These are phyloP conservation scores for Boletus patriciae DNA, from an alignment of 768 basidiomycete genomes.

Conservation along the genomic window DNA sequence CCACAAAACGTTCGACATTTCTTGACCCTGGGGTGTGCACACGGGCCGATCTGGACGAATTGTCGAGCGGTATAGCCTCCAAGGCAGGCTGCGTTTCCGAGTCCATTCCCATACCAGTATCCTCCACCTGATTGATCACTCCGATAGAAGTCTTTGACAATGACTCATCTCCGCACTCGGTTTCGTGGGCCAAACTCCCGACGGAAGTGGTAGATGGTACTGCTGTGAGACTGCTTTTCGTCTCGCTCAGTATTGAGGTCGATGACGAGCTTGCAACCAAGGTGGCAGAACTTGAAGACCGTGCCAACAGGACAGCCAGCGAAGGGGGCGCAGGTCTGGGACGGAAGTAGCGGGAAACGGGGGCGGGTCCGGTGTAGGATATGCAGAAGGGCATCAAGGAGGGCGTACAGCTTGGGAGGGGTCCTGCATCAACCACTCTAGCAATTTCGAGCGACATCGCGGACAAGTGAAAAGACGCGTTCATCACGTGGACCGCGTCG, in stretches of 20 bases:
- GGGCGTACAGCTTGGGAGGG: constrained; percentile 48
- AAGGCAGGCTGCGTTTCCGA: constrained; percentile 15
- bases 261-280: constrained; percentile 11
- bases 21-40: not conserved
- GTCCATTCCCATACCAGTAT: not conserved
- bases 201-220: constrained; percentile 7
- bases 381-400: constrained; percentile 86
- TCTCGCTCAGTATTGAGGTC: constrained; percentile 4
- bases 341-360: constrained; percentile 72
- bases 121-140: not conserved
- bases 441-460: constrained; percentile 24
- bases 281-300: constrained; percentile 16
- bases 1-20: constrained; percentile 37
- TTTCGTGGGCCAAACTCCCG: not conserved
- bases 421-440: not conserved
- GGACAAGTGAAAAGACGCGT: not conserved
- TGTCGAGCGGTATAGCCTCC: not conserved
- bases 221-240: constrained; percentile 1
- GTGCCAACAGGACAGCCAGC: constrained; percentile 4
- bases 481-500: constrained; percentile 8
- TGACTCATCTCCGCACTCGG: not conserved
- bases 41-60: not conserved
- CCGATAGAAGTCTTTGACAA: not conserved
- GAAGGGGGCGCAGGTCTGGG: constrained; percentile 41
- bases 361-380: constrained; percentile 65